These are phyloP conservation scores for Colletotrichum limetticola DNA, from an alignment of 2,329 filamentous ascomycete species.

Conservation along the genomic window DNA sequence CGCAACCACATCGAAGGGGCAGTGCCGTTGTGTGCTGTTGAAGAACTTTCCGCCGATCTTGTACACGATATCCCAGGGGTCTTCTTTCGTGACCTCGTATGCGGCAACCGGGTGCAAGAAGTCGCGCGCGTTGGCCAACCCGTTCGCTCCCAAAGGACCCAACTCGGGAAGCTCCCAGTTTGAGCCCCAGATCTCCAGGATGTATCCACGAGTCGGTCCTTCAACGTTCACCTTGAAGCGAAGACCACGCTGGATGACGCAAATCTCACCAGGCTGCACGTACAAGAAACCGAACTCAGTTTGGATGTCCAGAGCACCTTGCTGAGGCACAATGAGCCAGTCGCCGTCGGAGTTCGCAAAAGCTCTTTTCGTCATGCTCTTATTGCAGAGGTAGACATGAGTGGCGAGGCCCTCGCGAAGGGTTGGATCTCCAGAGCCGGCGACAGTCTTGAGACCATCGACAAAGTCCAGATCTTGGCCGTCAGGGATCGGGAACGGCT, in stretches of 20 bases:
- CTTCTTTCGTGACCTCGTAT: conserved; percentile 64
- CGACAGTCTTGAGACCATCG: conserved; percentile 59
- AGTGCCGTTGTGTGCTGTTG: conserved; percentile 69
- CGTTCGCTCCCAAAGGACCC: conserved; percentile 73
- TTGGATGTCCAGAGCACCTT: conserved; percentile 73
- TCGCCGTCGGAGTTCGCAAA: conserved; percentile 73
- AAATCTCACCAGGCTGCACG: conserved; percentile 75
- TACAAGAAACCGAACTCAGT: conserved; percentile 74
- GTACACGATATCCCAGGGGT: conserved; percentile 66
- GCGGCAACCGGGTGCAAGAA: conserved; percentile 71
- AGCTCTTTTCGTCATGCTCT: conserved; percentile 57
- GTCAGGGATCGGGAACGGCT: conserved; percentile 48
- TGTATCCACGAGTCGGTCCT: conserved; percentile 72
- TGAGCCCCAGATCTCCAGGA: conserved; percentile 73
- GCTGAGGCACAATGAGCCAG: conserved; percentile 72
- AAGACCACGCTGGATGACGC: conserved; percentile 70
- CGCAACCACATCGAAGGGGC: conserved; percentile 77
- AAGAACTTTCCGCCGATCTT: conserved; percentile 73
- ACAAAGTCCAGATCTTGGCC: conserved; percentile 54
- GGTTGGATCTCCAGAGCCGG: conserved; percentile 60
- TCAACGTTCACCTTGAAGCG: conserved; percentile 67
- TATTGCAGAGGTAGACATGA: conserved; percentile 59
- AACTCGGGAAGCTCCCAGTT: conserved; percentile 75
- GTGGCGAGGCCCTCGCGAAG: conserved; percentile 60
- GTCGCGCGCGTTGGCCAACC: conserved; percentile 73